Evolutionary conservation across 2,329 filamentous ascomycete species (phyloP).

Genomic region (Apiospora saccharicola): DNA sequence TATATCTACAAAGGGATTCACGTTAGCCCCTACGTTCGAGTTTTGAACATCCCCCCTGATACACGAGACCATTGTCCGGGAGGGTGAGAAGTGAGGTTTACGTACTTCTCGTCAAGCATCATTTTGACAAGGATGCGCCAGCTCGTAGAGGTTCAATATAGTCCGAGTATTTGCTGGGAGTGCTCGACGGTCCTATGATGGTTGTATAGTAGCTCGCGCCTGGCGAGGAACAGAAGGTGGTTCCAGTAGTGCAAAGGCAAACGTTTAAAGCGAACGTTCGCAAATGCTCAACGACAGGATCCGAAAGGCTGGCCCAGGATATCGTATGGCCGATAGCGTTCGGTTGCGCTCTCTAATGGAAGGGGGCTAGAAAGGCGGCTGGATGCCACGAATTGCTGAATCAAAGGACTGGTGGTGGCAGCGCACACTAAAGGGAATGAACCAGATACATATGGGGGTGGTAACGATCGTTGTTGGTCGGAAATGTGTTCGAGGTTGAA

Average conservation of each 20-base stretch:
- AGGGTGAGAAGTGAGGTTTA: conserved; percentile 15
- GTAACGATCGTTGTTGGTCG: conserved; percentile 14
- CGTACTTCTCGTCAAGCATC: conserved; percentile 58
- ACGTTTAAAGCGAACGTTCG: not conserved
- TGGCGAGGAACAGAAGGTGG: conserved; percentile 34
- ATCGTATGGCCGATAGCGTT: conserved; percentile 10
- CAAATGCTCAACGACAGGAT: not conserved
- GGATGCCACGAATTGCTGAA: not conserved
- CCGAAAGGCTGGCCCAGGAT: not conserved
- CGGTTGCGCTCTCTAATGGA: conserved; percentile 11
- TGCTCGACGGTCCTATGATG: conserved; percentile 21
- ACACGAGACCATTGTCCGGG: conserved; percentile 4
- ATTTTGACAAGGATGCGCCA: conserved; percentile 39
- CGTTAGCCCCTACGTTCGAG: conserved; percentile 40
- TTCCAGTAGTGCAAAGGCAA: not conserved
- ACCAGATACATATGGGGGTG: conserved; percentile 1
- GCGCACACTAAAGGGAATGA: conserved; percentile 15
- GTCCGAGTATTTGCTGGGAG: conserved; percentile 22
- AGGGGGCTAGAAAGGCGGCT: conserved; percentile 13
- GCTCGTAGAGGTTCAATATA: not conserved
- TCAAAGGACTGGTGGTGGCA: conserved; percentile 17
- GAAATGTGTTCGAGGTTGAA: not conserved
- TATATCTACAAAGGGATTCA: conserved; percentile 63
- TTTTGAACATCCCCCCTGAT: conserved; percentile 17
- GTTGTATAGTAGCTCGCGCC: conserved; percentile 38